Percentiles rank a stretch among this genome's conserved stretches.
These are phyloP conservation scores for Tilletia horrida DNA, from an alignment of 1,284 basidiomycete genomes.

Conservation along the genomic window DNA sequence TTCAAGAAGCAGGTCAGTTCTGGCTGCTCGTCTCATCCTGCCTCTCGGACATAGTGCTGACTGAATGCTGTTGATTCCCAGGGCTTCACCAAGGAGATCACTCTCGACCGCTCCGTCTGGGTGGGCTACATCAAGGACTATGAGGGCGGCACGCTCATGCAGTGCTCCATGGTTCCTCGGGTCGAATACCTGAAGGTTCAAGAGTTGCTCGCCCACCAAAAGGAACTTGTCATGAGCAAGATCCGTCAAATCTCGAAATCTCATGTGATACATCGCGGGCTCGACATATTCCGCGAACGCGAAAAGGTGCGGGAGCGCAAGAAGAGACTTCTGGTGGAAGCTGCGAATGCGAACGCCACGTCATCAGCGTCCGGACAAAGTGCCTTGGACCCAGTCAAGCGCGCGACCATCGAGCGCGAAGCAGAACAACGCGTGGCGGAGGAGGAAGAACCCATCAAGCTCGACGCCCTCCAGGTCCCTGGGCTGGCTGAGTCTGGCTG, in stretches of 20 bases:
- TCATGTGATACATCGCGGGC: slow-evolving; percentile 78
- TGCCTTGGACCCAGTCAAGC: background rate
- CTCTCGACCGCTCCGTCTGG: slow-evolving; percentile 83
- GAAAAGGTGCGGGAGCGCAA: slow-evolving; percentile 25
- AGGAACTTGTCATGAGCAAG: slow-evolving; percentile 70
- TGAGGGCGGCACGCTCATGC: slow-evolving; percentile 99
- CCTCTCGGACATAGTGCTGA: background rate
- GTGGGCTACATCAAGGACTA: slow-evolving; percentile 99
- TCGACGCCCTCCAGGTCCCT: slow-evolving; percentile 47
- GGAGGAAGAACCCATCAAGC: slow-evolving; percentile 35
- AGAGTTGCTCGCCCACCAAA: slow-evolving; percentile 74
- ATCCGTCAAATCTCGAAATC: slow-evolving; percentile 83
- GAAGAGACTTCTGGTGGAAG: background rate
- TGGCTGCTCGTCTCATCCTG: background rate
- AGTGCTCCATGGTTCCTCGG: slow-evolving; percentile 85
- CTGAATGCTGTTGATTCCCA: background rate
- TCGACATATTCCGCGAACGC: slow-evolving; percentile 72
- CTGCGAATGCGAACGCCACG: background rate
- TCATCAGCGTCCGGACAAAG: background rate
- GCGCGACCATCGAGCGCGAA: slow-evolving; percentile 7
- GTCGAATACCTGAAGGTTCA: slow-evolving; percentile 84
- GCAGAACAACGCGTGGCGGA: slow-evolving; percentile 26
- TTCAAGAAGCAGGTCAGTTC: slow-evolving; percentile 81
- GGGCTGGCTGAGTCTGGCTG: slow-evolving; percentile 73
- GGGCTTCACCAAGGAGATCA: slow-evolving; percentile 96